phyloP scores from a whole-genome alignment of 2,329 filamentous ascomycete species.

The Volutella citrinella region DNA sequence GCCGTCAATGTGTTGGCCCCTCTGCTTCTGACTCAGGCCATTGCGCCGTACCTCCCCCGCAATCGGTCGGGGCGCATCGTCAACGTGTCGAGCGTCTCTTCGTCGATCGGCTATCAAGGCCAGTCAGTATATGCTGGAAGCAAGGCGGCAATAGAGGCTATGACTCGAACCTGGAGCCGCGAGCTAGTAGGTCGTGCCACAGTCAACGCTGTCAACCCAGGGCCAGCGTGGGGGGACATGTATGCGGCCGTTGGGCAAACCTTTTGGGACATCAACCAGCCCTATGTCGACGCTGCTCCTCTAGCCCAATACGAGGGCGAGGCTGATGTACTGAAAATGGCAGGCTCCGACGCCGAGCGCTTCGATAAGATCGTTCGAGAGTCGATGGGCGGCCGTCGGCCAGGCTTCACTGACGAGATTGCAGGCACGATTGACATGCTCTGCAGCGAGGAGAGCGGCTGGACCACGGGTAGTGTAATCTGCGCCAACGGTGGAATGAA shows the following conservation, averaged over 20 bases:
- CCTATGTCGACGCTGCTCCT: conserved; percentile 35
- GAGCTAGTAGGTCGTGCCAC: conserved; percentile 52
- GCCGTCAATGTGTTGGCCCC: conserved; percentile 80
- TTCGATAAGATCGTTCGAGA: conserved; percentile 33
- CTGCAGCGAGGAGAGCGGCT: conserved; percentile 62
- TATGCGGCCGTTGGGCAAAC: conserved; percentile 37
- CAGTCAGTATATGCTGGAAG: conserved; percentile 56
- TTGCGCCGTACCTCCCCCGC: conserved; percentile 64
- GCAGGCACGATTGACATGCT: conserved; percentile 70
- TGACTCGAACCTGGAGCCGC: conserved; percentile 57
- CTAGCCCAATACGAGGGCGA: conserved; percentile 33
- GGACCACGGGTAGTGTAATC: conserved; percentile 70
- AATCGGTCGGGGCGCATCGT: conserved; percentile 61
- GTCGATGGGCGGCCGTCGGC: conserved; percentile 31
- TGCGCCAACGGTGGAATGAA: conserved; percentile 62
- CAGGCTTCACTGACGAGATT: conserved; percentile 49
- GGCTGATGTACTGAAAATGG: conserved; percentile 25
- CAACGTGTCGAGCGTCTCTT: conserved; percentile 54
- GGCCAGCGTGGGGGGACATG: conserved; percentile 53
- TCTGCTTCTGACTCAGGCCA: conserved; percentile 72
- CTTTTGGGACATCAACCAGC: conserved; percentile 38
- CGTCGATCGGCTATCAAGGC: conserved; percentile 51
- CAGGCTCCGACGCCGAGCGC: conserved; percentile 28
- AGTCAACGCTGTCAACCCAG: conserved; percentile 57
- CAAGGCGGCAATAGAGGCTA: conserved; percentile 57